Conservation (phyloP, 163 green algal genomes). For the Scenedesmus sp. region DNA sequence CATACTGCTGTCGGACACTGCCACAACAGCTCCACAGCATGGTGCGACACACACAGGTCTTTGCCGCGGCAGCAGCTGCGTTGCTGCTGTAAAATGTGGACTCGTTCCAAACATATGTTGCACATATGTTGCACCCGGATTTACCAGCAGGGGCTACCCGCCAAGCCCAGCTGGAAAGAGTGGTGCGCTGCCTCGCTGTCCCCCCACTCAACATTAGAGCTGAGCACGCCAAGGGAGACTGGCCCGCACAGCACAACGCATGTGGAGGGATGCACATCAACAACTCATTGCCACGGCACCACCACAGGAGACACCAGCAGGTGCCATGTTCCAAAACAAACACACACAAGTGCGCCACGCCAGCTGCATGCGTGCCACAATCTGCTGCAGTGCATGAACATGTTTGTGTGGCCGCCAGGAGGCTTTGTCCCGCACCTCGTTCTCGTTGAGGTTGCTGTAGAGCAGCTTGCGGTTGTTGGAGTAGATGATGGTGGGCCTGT, state of each 20-base stretch:
- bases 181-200: background rate
- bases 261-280: background rate
- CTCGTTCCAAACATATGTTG: background rate
- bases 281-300: too few relatives aligned
- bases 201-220: background rate
- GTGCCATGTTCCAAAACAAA: background rate
- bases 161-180: constrained; percentile 29
- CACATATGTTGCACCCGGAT: constrained; percentile 26
- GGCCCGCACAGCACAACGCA: background rate
- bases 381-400: too few relatives aligned
- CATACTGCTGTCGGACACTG: too few relatives aligned
- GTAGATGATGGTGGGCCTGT: constrained; percentile 97
- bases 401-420: too few relatives aligned
- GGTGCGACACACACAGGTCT: too few relatives aligned
- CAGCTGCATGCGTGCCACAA: too few relatives aligned
- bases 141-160: constrained; percentile 22
- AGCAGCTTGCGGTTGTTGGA: constrained; percentile 91
- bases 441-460: constrained; percentile 97
- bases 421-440: constrained; percentile 74
- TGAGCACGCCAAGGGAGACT: background rate
- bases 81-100: background rate
- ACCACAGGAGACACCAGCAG: background rate
- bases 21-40: too few relatives aligned
- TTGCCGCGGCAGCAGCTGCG: background rate
- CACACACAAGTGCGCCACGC: too few relatives aligned